Evolutionary conservation across 306 rosid genomes (phyloP), one percentile per base, ranked within the genome.

Genomic region (Dalbergia cultrata): DNA sequence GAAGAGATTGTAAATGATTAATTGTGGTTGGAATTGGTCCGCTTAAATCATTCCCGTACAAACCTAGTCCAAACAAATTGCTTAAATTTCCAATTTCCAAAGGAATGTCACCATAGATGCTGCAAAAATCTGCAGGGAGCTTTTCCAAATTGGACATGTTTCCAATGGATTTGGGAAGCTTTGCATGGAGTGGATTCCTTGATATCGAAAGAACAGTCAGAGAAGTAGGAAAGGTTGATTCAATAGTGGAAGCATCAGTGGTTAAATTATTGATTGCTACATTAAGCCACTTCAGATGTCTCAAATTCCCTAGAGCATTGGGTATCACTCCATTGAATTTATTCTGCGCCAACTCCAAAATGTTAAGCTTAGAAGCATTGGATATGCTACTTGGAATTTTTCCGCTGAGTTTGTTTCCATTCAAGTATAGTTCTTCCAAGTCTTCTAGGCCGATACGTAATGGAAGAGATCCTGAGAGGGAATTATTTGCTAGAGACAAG

Each of bases 11-110:
- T 9, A 87, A 33, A 56, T 54, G 57, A 0, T 62, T 73, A 0
- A 87, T 33, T 43, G 86, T 74, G 0, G 60, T 6, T 16, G 90
- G 90, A 60, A 84, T 58, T 1, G 41, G 11, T 52, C 90, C 90
- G 44, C 10, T 61, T 6, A 81, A 35, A 31, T 64, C 67, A 57
- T 87, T 87, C 9, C 34, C 12, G 13, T 49, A 33, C 64, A 87
- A 56, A 8, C 1, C 26, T 13, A 87, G 19, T 0, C 1, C 0
- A 5, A 71, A 22, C 74, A 84, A 13, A 53, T 75, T 50, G 47
- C 71, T 86, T 13, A 86, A 80, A 39, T 75, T 69, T 11, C 86
- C 86, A 57, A 85, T 73, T 49, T 82, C 82, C 54, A 31, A 13
- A 9, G 87, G 89, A 47, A 83, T 80, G 21, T 37, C 17, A 34